Base-by-base conservation (phyloP, 768 basidiomycete genomes). In the Hericium coralloides region DNA sequence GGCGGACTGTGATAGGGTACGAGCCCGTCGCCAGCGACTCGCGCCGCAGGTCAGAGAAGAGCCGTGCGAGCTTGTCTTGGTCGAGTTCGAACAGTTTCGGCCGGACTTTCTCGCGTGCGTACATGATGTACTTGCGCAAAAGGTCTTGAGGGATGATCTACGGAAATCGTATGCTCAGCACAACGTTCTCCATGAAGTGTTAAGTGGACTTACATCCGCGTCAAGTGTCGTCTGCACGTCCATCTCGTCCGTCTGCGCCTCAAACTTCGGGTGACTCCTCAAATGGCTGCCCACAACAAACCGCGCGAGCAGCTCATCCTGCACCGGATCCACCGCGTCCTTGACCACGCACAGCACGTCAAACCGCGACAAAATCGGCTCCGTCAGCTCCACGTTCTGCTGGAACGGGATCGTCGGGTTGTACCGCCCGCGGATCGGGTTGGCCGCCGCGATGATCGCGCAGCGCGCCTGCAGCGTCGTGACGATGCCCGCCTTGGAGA, bases 271-370 rank as follows among this genome's bases (percentile, higher is more conserved):
- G 67, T 99, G 97, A 65, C 89, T 93, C 57, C 97, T 77, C 51
- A 95, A 72, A 74, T 99, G 97, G 69, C 89, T 92, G 12, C 95
- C 95, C 2, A 98, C 95, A n/a, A 98, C 97, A 68, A 98, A 98
- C 55, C 90, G 82, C 31, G 97, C 97, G 38, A 99, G 79, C 65
- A 98, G 77, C 70, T 99, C 97, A 68, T 99, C 97, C 76, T 91
- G 85, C 25, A 97, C 90, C 1, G 97, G 97, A 70, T 99, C 97
- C 17, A 94, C 95, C 12, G 86, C 86, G 68, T 99, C 97, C 72
- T 97, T 98, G 41, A 99, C 97, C 15, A 99, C 97, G 67, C 95
- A 98, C 43, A 98, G 76, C 17, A 98, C 92, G 70, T 99, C 97
- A 70, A 99, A 99, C 38, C 97, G 91, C 14, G 95, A 98, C 67